Conservation (phyloP, 2,329 filamentous ascomycete species). For the Botryotinia globosa region DNA sequence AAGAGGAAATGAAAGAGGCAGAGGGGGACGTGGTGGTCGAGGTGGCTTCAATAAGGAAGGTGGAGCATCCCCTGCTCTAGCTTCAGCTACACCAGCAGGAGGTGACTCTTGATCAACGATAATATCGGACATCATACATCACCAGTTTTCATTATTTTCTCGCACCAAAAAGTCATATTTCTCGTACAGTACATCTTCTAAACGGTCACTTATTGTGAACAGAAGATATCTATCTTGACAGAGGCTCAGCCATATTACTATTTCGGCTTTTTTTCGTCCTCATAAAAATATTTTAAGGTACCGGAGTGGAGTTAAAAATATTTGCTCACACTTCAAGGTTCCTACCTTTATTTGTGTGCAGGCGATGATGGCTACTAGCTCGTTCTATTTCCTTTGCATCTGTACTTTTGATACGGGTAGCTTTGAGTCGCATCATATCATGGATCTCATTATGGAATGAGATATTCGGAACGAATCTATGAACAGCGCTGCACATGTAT, state of each 20-base stretch:
- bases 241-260: slow-evolving; percentile 25
- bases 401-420: slow-evolving; percentile 36
- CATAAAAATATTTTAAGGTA: slow-evolving; percentile 27
- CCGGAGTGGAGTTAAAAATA: slow-evolving; percentile 35
- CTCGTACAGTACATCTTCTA: slow-evolving; percentile 38
- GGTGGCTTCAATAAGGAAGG: slow-evolving; percentile 56
- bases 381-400: slow-evolving; percentile 36
- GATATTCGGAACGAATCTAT: slow-evolving; percentile 17
- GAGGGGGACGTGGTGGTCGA: slow-evolving; percentile 55
- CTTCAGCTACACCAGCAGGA: slow-evolving; percentile 48
- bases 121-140: slow-evolving; percentile 9
- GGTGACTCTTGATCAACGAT: slow-evolving; percentile 30
- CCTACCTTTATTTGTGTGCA: slow-evolving; percentile 23
- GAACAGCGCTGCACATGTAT: slow-evolving; percentile 40
- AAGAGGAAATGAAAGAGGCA: slow-evolving; percentile 53
- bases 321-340: slow-evolving; percentile 37
- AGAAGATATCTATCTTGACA: slow-evolving; percentile 30
- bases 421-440: slow-evolving; percentile 34
- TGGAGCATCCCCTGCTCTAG: slow-evolving; percentile 47
- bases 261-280: slow-evolving; percentile 31
- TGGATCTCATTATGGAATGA: slow-evolving; percentile 20
- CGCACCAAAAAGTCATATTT: slow-evolving; percentile 35
- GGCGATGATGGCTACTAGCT: slow-evolving; percentile 38
- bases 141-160: slow-evolving; percentile 30
- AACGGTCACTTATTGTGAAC: slow-evolving; percentile 36